phyloP scores from a whole-genome alignment of 257 asterid genomes.

The Osmanthus fragrans region DNA sequence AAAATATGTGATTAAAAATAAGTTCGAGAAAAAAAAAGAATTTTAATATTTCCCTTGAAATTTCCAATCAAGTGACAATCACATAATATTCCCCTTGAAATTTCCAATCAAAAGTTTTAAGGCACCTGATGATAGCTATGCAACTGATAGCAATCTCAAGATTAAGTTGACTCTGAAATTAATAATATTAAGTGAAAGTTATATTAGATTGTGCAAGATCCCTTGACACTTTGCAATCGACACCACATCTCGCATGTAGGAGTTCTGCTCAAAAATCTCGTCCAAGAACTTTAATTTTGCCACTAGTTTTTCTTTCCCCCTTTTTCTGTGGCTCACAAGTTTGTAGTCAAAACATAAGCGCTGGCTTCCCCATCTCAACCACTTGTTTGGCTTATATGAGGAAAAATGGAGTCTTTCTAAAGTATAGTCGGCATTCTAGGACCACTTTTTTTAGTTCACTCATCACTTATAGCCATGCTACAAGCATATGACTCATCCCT shows the following conservation, averaged over 20 bases:
- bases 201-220: neutral
- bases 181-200: neutral
- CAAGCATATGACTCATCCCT: constrained; percentile 7
- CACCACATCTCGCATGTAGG: no score
- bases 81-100: neutral
- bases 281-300: neutral
- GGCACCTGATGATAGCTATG: neutral
- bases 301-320: neutral
- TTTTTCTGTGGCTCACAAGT: neutral
- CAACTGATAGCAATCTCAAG: neutral
- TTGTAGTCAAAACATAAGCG: neutral
- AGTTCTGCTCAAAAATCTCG: neutral
- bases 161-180: neutral
- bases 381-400: neutral
- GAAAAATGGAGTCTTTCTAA: neutral
- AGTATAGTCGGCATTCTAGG: neutral
- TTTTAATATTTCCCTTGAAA: no score
- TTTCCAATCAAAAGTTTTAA: neutral
- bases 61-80: no score
- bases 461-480: constrained; percentile 6
- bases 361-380: neutral
- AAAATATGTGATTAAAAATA: no score
- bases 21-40: no score
- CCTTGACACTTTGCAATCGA: neutral
- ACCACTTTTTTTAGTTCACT: constrained; percentile 18